Base-by-base conservation (phyloP, 1,284 basidiomycete genomes). In the Ceratobasidium sp. region DNA sequence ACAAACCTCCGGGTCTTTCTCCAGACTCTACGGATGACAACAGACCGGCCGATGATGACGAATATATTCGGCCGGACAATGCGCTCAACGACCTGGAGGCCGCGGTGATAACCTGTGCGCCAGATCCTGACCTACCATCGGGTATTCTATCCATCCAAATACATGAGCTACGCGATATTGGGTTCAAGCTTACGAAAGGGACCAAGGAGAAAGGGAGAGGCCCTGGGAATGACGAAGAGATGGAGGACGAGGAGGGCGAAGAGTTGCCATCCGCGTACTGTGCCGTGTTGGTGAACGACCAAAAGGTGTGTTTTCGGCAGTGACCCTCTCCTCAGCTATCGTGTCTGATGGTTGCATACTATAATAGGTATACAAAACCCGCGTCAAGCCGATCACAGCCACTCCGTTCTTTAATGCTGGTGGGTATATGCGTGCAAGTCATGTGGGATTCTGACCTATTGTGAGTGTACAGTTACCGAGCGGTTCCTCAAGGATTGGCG, bases 371-470 rank as follows among this genome's bases (percentile, higher is more conserved):
- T 77, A 77, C 64, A 70, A 71, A 49, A 77, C 77, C 6, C 73
- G 77, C 15, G 73, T 66, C 29, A 77, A 77, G 54, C 73, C 77
- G 13, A 68, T 77, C 52, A 68, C 77, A 32, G 52, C 71, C 9
- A 76, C 73, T 11, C 71, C 77, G 5, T 76, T 76, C 73, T 77
- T 77, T 65, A 77, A 77, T 44, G 77, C 77, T 11, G 66, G 66
- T 54, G 29, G 29, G 66, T 52, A 56, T 57, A 66, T 66, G 61
- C 62, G 37, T 51, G 15, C 51, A 66, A 22, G 52, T 52, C 32
- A 25, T 7, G 9, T 54, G 13, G n/a, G n/a, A 43, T 11, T 43
- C 69, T 46, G 25, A 68, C 29, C 6, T 9, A 51, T 43, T 66
- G 8, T 3, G 3, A 9, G 7, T 15, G 2, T 54, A 25, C 34